Percentiles rank a stretch among this genome's conserved stretches.
phyloP scores from a whole-genome alignment of 2,329 filamentous ascomycete species.

The Sporothrix dimorphospora region DNA sequence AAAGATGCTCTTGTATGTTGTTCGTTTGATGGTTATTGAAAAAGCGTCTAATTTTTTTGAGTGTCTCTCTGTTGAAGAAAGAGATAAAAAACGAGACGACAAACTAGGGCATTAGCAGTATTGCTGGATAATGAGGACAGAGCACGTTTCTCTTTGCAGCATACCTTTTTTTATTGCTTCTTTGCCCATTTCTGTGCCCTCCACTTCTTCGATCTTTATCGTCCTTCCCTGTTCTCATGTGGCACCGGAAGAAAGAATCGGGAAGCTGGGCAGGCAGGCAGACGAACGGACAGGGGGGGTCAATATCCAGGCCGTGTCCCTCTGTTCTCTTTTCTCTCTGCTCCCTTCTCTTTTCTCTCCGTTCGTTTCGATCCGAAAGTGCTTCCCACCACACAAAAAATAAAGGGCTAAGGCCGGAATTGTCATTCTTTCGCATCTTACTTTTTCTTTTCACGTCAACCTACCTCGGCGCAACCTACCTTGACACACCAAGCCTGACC shows the following conservation, averaged over 20 bases:
- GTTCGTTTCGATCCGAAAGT: not conserved
- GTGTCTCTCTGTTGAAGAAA: not conserved
- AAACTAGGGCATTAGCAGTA: not conserved
- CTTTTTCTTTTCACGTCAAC: not conserved
- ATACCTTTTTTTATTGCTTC: not conserved
- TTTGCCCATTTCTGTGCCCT: too few species aligned
- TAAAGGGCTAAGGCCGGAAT: not conserved
- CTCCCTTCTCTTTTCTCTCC: not conserved
- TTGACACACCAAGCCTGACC: not conserved
- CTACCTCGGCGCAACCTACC: too few species aligned
- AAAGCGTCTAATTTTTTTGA: not conserved
- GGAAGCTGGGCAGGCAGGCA: not conserved
- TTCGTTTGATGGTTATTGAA: too few species aligned
- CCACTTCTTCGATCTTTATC: not conserved
- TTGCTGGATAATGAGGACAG: not conserved
- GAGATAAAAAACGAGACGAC: not conserved
- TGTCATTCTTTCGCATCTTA: too few species aligned
- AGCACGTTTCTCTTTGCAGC: not conserved
- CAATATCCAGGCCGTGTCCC: constrained; percentile 19
- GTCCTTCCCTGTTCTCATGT: not conserved
- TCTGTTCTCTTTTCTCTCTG: not conserved
- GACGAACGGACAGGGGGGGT: constrained; percentile 2
- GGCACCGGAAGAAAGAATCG: constrained; percentile 20
- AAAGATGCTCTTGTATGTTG: too few species aligned
- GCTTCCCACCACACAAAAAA: not conserved